Conservation (phyloP, 352 stramenopile species). For the Saprolegnia parasitica region DNA sequence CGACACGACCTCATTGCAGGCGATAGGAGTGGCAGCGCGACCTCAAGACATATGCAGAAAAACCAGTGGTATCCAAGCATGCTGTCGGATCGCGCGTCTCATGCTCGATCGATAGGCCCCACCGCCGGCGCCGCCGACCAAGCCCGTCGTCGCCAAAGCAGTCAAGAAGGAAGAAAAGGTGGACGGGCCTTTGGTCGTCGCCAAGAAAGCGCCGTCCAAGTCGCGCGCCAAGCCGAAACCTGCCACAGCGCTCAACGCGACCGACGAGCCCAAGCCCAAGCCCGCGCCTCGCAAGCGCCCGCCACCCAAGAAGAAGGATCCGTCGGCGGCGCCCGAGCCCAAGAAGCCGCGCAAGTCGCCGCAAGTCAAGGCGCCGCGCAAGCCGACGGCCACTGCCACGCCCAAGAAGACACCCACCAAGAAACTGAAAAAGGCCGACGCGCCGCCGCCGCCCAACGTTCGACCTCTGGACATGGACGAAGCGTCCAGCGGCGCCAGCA, state of each 20-base stretch:
- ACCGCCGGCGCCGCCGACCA: background rate
- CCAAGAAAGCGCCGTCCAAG: constrained; percentile 26
- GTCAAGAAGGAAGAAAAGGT: constrained; percentile 33
- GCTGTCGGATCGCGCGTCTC: background rate
- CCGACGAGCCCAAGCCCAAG: constrained; percentile 23
- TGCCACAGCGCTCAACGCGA: background rate
- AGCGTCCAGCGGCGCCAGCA: constrained; percentile 39
- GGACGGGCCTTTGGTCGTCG: background rate
- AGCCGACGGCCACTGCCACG: background rate
- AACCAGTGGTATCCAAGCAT: background rate
- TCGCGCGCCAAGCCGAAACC: constrained; percentile 12
- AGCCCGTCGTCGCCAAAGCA: background rate
- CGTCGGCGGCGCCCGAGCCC: background rate
- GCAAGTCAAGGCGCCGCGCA: constrained; percentile 9
- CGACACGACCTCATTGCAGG: background rate
- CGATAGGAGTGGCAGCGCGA: constrained; percentile 27
- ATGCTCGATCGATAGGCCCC: background rate
- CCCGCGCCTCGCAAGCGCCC: background rate
- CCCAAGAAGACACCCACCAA: constrained; percentile 16
- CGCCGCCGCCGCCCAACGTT: background rate
- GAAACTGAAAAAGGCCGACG: constrained; percentile 10
- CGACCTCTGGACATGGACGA: constrained; percentile 31
- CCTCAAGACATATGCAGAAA: constrained; percentile 15
- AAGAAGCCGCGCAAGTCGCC: constrained; percentile 10
- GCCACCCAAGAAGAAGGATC: constrained; percentile 24